Evolutionary conservation across 2,329 filamentous ascomycete species (phyloP).

Genomic region (Neofusicoccum cordaticola): DNA sequence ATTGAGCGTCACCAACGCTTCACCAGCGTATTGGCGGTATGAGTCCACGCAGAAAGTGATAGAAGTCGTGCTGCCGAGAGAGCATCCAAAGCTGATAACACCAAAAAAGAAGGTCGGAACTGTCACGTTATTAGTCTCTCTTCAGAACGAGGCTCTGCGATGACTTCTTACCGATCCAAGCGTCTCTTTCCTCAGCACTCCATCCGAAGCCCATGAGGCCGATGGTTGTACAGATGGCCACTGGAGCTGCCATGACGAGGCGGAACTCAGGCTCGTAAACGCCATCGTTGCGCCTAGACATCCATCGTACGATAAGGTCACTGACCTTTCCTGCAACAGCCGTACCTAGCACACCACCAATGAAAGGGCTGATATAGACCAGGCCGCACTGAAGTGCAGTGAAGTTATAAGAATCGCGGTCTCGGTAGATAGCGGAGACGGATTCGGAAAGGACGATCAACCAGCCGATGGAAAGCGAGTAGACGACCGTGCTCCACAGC

Average conservation of each 20-base stretch:
- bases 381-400: conserved; percentile 76
- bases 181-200: conserved; percentile 71
- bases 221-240: conserved; percentile 72
- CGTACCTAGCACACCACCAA: conserved; percentile 86
- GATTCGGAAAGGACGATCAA: conserved; percentile 91
- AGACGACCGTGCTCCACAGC: conserved; percentile 82
- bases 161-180: conserved; percentile 61
- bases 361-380: conserved; percentile 84
- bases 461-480: conserved; percentile 88
- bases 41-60: conserved; percentile 95
- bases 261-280: conserved; percentile 94
- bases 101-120: conserved; percentile 94
- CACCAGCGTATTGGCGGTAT: conserved; percentile 88
- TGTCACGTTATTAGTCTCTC: not conserved
- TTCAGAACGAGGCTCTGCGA: not conserved
- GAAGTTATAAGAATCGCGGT: conserved; percentile 72
- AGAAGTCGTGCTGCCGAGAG: conserved; percentile 81
- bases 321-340: conserved; percentile 85
- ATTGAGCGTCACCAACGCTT: conserved; percentile 90
- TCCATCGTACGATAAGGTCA: conserved; percentile 76
- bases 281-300: conserved; percentile 84
- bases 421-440: conserved; percentile 75
- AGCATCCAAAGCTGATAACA: conserved; percentile 86
- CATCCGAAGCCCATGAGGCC: conserved; percentile 97
- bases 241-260: conserved; percentile 80